Percentiles rank a stretch among this genome's conserved stretches.
Conservation (phyloP, 768 basidiomycete genomes). For the Glaciozyma antarctica region DNA sequence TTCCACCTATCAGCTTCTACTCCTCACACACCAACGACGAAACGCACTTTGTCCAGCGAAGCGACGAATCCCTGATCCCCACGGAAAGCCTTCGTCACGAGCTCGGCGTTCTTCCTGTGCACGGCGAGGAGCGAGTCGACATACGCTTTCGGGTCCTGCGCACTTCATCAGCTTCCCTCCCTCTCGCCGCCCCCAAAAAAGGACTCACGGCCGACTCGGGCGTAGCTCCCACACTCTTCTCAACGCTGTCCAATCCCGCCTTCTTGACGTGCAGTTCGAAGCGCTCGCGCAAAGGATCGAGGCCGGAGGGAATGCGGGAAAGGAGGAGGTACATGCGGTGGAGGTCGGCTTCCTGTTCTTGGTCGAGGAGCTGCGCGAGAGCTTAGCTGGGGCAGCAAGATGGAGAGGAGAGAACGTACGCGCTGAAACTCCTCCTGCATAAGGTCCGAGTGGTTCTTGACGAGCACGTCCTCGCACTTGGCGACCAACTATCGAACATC, state of each 20-base stretch:
- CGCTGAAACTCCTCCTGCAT: conserved; percentile 92
- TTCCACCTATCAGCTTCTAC: neutral
- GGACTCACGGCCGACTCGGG: conserved; percentile 49
- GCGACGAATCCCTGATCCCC: conserved; percentile 91
- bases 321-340: conserved; percentile 91
- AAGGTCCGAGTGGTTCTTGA: conserved; percentile 67
- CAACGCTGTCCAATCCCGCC: conserved; percentile 70
- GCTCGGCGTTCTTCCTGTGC: conserved; percentile 81
- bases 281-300: conserved; percentile 79
- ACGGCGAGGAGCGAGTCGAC: conserved; percentile 86
- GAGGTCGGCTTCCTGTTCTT: conserved; percentile 87
- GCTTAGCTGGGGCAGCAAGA: too few relatives aligned
- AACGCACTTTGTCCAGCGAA: conserved; percentile 58
- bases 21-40: neutral
- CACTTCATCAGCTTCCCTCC: neutral
- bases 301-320: conserved; percentile 75
- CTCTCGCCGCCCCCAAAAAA: neutral
- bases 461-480: conserved; percentile 79
- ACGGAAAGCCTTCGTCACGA: conserved; percentile 75
- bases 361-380: conserved; percentile 56
- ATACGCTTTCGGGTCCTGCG: conserved; percentile 75
- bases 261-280: conserved; percentile 95
- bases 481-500: conserved; percentile 38
- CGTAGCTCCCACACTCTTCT: conserved; percentile 52
- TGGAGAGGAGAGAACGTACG: conserved; percentile 16